Conservation (phyloP, 768 basidiomycete species). For the Kwoniella heveanensis region DNA sequence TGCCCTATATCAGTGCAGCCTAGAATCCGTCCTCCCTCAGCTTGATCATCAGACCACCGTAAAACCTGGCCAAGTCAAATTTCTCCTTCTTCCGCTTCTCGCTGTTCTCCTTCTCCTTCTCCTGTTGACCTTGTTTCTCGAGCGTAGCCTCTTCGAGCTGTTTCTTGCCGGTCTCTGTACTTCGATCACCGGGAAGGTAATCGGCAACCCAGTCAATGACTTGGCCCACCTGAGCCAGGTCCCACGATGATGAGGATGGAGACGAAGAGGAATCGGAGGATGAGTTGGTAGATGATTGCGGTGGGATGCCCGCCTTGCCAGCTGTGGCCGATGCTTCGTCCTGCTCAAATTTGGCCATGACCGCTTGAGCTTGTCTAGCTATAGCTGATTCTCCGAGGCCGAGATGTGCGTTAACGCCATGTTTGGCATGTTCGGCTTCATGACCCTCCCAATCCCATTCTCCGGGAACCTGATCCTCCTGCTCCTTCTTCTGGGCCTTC, state of each 20-base stretch:
- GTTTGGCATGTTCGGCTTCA: slow-evolving; percentile 8
- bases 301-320: slow-evolving; percentile 31
- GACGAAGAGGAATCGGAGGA: background rate
- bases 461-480: slow-evolving; percentile 32
- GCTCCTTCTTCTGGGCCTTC: slow-evolving; percentile 23
- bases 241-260: slow-evolving; percentile 33
- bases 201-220: slow-evolving; percentile 59
- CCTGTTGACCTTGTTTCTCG: slow-evolving; percentile 36
- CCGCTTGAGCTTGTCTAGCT: slow-evolving; percentile 4
- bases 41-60: slow-evolving; percentile 82
- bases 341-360: slow-evolving; percentile 19
- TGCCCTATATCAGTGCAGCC: background rate
- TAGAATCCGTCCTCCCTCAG: slow-evolving; percentile 89
- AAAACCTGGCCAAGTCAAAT: slow-evolving; percentile 83
- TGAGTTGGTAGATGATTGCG: background rate
- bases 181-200: slow-evolving; percentile 60
- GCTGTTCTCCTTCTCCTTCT: slow-evolving; percentile 20
- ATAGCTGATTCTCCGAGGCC: slow-evolving; percentile 41
- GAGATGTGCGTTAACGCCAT: slow-evolving; percentile 39
- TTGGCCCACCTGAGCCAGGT: slow-evolving; percentile 53
- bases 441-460: slow-evolving; percentile 34
- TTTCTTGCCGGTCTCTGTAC: slow-evolving; percentile 50
- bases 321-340: slow-evolving; percentile 25
- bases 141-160: slow-evolving; percentile 48
- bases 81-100: slow-evolving; percentile 58